These are phyloP conservation scores for Nidularia sp. DNA, from an alignment of 768 basidiomycete genomes.

Conservation along the genomic window DNA sequence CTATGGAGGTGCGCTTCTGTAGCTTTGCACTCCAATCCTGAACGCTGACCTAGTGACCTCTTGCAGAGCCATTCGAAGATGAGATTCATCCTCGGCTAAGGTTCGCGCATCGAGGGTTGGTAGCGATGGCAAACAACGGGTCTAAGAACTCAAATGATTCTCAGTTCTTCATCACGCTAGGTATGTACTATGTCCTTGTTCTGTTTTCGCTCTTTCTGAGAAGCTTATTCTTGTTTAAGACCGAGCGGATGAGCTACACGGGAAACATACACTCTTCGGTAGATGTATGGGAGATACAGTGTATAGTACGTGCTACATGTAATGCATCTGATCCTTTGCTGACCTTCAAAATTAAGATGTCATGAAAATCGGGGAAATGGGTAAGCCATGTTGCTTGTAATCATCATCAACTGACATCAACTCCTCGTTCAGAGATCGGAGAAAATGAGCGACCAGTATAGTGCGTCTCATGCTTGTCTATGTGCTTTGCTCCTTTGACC, in stretches of 20 bases:
- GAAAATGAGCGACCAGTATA: slow-evolving; percentile 76
- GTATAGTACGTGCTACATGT: slow-evolving; percentile 58
- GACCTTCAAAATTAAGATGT: slow-evolving; percentile 53
- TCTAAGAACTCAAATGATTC: slow-evolving; percentile 87
- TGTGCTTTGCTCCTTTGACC: neutral
- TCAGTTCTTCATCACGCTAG: slow-evolving; percentile 93
- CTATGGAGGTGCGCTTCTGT: slow-evolving; percentile 64
- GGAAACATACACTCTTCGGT: slow-evolving; percentile 95
- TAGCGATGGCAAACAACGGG: slow-evolving; percentile 93
- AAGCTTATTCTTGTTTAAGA: slow-evolving; percentile 36
- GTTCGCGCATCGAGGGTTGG: slow-evolving; percentile 84
- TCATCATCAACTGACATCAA: slow-evolving; percentile 2
- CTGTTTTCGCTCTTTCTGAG: neutral
- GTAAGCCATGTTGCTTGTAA: slow-evolving; percentile 34
- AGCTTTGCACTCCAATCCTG: neutral
- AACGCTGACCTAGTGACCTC: neutral
- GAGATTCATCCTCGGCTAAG: slow-evolving; percentile 91
- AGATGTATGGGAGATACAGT: slow-evolving; percentile 83
- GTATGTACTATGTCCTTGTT: slow-evolving; percentile 30
- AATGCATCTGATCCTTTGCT: neutral
- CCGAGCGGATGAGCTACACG: slow-evolving; percentile 87
- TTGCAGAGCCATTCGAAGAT: slow-evolving; percentile 84
- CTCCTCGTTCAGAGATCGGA: slow-evolving; percentile 53
- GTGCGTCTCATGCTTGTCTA: slow-evolving; percentile 34
- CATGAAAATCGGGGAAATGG: slow-evolving; percentile 86